Conservation (phyloP, 2,329 filamentous ascomycete species). For the Fusarium incarnatum region DNA sequence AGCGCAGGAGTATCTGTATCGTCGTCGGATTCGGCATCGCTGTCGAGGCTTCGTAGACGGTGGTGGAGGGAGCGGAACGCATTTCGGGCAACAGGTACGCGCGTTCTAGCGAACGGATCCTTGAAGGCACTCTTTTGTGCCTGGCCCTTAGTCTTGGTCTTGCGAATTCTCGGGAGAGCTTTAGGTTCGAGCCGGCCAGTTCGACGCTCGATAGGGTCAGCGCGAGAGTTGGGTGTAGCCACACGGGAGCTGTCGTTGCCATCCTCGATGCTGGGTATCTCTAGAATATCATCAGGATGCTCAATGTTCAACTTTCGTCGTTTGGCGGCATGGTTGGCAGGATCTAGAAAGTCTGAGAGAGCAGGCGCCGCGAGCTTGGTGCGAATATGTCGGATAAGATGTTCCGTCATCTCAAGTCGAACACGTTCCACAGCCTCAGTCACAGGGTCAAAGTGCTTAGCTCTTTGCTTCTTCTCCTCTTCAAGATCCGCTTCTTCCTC, state of each 20-base stretch:
- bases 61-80: slow-evolving; percentile 85
- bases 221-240: slow-evolving; percentile 73
- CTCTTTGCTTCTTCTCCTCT: slow-evolving; percentile 88
- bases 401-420: slow-evolving; percentile 83
- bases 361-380: slow-evolving; percentile 85
- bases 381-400: slow-evolving; percentile 89
- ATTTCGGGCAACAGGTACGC: slow-evolving; percentile 66
- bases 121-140: slow-evolving; percentile 72
- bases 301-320: slow-evolving; percentile 82
- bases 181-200: slow-evolving; percentile 68
- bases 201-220: slow-evolving; percentile 70
- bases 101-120: slow-evolving; percentile 74
- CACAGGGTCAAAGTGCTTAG: slow-evolving; percentile 91
- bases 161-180: slow-evolving; percentile 80
- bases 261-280: slow-evolving; percentile 63
- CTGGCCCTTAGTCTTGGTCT: slow-evolving; percentile 67
- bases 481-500: slow-evolving; percentile 87
- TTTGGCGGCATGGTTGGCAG: slow-evolving; percentile 82
- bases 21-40: slow-evolving; percentile 88
- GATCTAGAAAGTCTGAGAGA: slow-evolving; percentile 84
- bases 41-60: slow-evolving; percentile 69
- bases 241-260: slow-evolving; percentile 71
- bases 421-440: slow-evolving; percentile 83
- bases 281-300: slow-evolving; percentile 72
- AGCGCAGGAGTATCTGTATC: slow-evolving; percentile 69